phyloP scores from a whole-genome alignment of 2,329 filamentous ascomycete genomes.

The Trichoderma citrinoviride region DNA sequence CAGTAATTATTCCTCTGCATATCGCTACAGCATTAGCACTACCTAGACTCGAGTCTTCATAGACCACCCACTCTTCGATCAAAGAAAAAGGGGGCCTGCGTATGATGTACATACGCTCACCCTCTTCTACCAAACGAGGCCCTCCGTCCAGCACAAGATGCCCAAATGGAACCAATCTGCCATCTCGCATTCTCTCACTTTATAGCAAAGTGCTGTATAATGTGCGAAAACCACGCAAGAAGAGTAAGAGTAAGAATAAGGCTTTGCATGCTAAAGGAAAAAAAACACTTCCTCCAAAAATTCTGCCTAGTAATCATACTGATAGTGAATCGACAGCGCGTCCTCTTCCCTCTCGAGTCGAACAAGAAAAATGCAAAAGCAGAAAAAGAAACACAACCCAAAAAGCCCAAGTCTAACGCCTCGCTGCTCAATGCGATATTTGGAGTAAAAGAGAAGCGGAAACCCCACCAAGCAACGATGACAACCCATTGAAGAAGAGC shows the following conservation, averaged over 20 bases:
- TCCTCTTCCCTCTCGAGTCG: neutral
- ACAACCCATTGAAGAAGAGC: neutral
- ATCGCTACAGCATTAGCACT: neutral
- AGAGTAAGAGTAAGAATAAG: too few species aligned
- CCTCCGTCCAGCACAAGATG: neutral
- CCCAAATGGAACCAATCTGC: neutral
- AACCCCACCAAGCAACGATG: slow-evolving; percentile 9
- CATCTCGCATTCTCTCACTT: neutral
- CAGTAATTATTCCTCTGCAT: neutral
- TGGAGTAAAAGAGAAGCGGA: slow-evolving; percentile 13
- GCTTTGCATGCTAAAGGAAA: neutral
- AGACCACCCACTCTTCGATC: neutral
- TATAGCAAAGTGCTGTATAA: neutral
- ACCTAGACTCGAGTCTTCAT: neutral
- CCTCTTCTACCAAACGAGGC: neutral
- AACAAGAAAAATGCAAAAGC: neutral
- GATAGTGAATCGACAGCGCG: neutral
- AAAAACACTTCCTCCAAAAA: neutral
- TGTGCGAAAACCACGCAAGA: neutral
- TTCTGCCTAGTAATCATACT: slow-evolving; percentile 9
- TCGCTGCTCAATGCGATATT: slow-evolving; percentile 23
- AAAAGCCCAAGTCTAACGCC: slow-evolving; percentile 11
- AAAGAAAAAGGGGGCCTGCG: neutral
- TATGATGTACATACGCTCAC: slow-evolving; percentile 3
- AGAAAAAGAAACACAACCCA: neutral